Evolutionary conservation across 306 rosid genomes (phyloP).

Genomic region (Sphenostylis stenocarpa): DNA sequence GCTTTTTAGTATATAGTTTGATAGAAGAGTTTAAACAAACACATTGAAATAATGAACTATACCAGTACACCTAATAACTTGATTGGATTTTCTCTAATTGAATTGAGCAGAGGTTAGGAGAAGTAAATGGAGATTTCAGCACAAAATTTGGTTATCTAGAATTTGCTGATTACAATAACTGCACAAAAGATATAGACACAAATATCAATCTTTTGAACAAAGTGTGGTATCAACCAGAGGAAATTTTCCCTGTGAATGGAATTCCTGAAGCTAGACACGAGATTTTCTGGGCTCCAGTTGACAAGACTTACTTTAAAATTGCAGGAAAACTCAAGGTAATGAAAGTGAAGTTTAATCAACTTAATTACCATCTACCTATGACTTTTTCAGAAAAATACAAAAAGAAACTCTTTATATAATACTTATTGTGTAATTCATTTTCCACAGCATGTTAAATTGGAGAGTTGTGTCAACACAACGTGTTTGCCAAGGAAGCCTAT

Average conservation of each 20-base stretch:
- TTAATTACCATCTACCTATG: neutral
- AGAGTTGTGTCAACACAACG: conserved; percentile 54
- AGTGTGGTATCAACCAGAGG: conserved; percentile 73
- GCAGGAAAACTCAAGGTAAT: conserved; percentile 58
- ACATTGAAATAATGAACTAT: neutral
- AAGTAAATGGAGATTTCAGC: conserved; percentile 59
- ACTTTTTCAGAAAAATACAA: neutral
- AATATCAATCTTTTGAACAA: conserved; percentile 54
- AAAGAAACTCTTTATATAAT: neutral
- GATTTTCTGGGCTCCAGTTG: conserved; percentile 66
- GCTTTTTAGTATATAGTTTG: too few species aligned
- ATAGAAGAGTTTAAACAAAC: too few species aligned
- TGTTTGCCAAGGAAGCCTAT: conserved; percentile 60
- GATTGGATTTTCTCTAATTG: neutral
- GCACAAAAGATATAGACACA: conserved; percentile 27
- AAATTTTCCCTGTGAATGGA: conserved; percentile 59
- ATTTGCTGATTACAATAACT: conserved; percentile 47
- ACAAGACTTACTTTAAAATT: conserved; percentile 40
- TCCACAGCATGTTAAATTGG: conserved; percentile 45
- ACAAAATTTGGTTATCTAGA: conserved; percentile 51
- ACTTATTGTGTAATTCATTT: neutral
- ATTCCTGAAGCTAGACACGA: conserved; percentile 62
- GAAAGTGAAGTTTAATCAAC: neutral
- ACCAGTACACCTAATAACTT: neutral
- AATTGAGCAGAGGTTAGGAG: conserved; percentile 57